A percentile compares a stretch with the other conserved stretches of the same genome.
Conservation (phyloP, 495 filamentous ascomycete species). For the Talaromyces stipitatus region DNA sequence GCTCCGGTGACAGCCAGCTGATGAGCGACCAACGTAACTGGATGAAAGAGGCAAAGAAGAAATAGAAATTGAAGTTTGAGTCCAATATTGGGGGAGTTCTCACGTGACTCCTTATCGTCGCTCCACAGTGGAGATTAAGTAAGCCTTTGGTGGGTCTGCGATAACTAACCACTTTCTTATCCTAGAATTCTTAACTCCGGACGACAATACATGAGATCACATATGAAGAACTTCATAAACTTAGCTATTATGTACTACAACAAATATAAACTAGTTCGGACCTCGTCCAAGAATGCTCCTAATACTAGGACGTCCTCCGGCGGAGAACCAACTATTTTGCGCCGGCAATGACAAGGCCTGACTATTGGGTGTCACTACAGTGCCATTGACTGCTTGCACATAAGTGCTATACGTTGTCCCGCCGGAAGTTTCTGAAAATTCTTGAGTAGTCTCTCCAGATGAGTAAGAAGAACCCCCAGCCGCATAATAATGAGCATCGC, state of each 20-base stretch:
- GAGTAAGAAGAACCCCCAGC: constrained; percentile 19
- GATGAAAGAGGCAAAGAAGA: background rate
- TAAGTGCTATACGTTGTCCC: constrained; percentile 37
- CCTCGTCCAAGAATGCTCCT: constrained; percentile 7
- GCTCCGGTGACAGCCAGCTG: background rate
- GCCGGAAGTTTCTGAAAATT: constrained; percentile 19
- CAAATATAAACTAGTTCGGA: background rate
- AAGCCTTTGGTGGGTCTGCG: background rate
- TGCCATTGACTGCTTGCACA: constrained; percentile 45
- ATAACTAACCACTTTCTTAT: background rate
- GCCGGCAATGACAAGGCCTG: background rate
- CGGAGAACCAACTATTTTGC: background rate
- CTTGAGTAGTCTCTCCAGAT: constrained; percentile 19
- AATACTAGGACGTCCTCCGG: background rate
- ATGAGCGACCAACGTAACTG: background rate
- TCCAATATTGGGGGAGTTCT: background rate
- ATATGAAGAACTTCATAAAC: background rate
- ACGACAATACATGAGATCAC: background rate
- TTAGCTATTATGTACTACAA: background rate
- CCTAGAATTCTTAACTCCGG: background rate
- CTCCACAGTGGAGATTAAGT: background rate
- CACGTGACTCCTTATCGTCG: background rate
- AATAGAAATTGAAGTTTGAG: background rate
- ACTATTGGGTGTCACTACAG: constrained; percentile 24
- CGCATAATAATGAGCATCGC: constrained; percentile 19